Base-by-base conservation (phyloP, 2,329 filamentous ascomycete species). In the Monilinia polystroma region DNA sequence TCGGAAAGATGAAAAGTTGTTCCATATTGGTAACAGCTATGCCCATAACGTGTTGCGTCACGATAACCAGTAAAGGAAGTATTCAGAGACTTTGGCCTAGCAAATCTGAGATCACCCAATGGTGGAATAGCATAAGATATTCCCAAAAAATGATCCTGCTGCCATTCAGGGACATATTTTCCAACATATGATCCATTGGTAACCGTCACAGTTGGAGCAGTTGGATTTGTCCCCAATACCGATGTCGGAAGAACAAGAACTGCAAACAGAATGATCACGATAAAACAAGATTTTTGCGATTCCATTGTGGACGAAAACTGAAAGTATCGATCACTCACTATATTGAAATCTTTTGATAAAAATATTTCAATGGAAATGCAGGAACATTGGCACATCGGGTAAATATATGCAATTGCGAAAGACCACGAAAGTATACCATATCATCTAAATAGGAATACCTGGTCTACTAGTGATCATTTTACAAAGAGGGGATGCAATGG, bases 121-220 rank as follows among this genome's bases (percentile, higher is more conserved):
- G 82, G 81, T 3, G 81, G 79, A 4, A 79, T 72, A 0, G 81
- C 81, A 68, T 83, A 84, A 0, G 81, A 81, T 18, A 85, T 78
- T 1, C 81, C 81, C 1, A 81, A 74, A 70, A 84, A 85, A 14
- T 76, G 73, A 23, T 80, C 78, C 66, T 75, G 73, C 10, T 73
- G 58, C 72, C 71, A 74, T 68, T 71, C 70, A 12, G 71, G 57
- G 3, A 72, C 67, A 32, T 70, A 66, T 51, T 70, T 72, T 2
- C 72, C 73, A 47, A 71, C 29, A 29, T 73, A 74, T 7, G 72
- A 71, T 2, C 72, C 72, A 52, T 74, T 74, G 10, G 59, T 67
- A 8, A 71, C 58, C n/a, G 68, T 72, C 6, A 67, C 72, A 11
- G 66, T 58, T 1, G 72, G 72, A 32, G 66, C 35, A 10, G 67